Conservation (phyloP, 2,329 filamentous ascomycete species). For the Trichoderma lentiforme region DNA sequence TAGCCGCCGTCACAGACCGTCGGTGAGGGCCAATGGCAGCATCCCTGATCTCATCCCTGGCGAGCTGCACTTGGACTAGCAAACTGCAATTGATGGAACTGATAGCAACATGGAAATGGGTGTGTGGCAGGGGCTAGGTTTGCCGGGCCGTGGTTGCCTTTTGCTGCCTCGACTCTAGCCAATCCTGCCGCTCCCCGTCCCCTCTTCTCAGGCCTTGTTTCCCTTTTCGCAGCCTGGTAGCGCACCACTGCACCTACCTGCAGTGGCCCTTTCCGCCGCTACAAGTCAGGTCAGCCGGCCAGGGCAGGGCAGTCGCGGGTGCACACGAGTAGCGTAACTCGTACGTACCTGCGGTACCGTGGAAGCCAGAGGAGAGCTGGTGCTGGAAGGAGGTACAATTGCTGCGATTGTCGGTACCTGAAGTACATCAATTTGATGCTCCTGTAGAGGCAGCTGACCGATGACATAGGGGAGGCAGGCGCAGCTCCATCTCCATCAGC, state of each 20-base stretch:
- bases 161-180: neutral
- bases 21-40: slow-evolving; percentile 21
- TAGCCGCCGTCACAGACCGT: slow-evolving; percentile 24
- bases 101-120: neutral
- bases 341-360: neutral
- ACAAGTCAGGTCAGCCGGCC: neutral
- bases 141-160: neutral
- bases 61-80: slow-evolving; percentile 2
- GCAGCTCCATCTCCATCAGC: neutral
- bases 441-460: neutral
- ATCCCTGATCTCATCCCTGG: neutral
- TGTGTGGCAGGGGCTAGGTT: slow-evolving; percentile 14
- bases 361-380: neutral
- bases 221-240: neutral
- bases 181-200: slow-evolving; percentile 2
- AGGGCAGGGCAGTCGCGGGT: neutral
- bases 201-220: neutral
- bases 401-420: neutral
- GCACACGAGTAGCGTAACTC: neutral
- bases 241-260: neutral
- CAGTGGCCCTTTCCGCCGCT: neutral
- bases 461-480: neutral
- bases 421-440: neutral
- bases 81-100: neutral
- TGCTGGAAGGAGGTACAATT: neutral